Base-by-base conservation (phyloP, 2,329 filamentous ascomycete genomes). In the Trichoderma gracile region DNA sequence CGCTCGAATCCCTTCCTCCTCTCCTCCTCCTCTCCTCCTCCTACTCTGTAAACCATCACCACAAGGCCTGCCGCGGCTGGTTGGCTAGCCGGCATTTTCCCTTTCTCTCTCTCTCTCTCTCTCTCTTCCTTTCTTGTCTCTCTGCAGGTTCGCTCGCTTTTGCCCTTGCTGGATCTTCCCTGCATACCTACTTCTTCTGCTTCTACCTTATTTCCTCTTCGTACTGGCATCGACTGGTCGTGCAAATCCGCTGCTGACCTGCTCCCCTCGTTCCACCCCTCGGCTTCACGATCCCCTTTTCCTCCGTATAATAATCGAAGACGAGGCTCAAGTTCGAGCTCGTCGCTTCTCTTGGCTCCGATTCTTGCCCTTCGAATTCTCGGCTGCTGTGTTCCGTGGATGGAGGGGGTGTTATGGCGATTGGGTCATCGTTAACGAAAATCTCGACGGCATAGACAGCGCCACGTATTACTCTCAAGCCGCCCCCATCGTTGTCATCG, bases 391-490 rank as follows among this genome's bases (percentile, higher is more conserved):
- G 33, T 40, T 54, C n/a, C 15, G 33, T 46, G 49, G 19, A 45
- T 15, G 49, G 49, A 25, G 38, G 58, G 23, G 38, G 38, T 56
- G 52, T 57, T 62, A 65, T 65, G 64, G 64, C 64, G 50, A 19
- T 63, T 65, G 19, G 50, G 33, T 23, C 64, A 46, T 57, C 42
- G 43, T 63, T 46, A 46, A 47, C 19, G 47, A 23, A 40, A 49
- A 25, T 53, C 27, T 53, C 43, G 40, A 59, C 19, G 56, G 54
- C 49, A 50, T 45, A 40, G 50, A 65, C 40, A 65, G 47, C 42
- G 45, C 50, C 64, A 10, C 38, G 43, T 25, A 21, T 23, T 46
- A 15, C 38, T 46, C 19, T 30, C 43, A 23, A 56, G 42, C 17
- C 15, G 2, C n/a, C 14, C 21, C 27, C 33, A 38, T 21, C 43